Evolutionary conservation across 352 stramenopile genomes (phyloP).

Genomic region (Phytophthora tentaculata): DNA sequence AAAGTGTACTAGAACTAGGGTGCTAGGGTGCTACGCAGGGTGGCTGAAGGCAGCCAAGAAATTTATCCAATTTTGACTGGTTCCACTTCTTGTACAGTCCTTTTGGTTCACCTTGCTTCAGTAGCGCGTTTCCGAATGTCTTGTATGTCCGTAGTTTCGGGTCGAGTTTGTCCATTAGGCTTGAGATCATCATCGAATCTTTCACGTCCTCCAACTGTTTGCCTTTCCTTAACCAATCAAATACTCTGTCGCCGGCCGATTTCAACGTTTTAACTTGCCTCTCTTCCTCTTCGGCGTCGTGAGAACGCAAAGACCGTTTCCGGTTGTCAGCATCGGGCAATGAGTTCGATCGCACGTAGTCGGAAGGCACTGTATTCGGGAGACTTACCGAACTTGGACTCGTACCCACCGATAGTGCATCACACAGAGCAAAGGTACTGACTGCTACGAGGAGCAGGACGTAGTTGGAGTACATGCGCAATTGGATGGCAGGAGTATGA

Average conservation of each 20-base stretch:
- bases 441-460: not conserved
- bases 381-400: not conserved
- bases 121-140: not conserved
- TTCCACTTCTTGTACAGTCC: conserved; percentile 1
- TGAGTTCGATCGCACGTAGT: not conserved
- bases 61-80: conserved; percentile 1
- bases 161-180: not conserved
- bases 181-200: not conserved
- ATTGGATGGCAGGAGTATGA: too few relatives aligned
- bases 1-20: too few relatives aligned
- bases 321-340: not conserved
- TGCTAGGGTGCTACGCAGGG: not conserved
- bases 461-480: not conserved
- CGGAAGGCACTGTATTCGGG: not conserved
- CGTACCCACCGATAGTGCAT: not conserved
- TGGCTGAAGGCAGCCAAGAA: not conserved
- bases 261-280: not conserved
- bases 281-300: not conserved
- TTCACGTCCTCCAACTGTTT: not conserved
- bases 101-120: not conserved
- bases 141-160: not conserved
- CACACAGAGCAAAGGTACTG: not conserved
- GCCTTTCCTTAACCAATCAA: not conserved
- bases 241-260: not conserved
- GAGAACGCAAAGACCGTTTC: not conserved